phyloP scores from a whole-genome alignment of 768 basidiomycete genomes.

The Calvatia gigantea region DNA sequence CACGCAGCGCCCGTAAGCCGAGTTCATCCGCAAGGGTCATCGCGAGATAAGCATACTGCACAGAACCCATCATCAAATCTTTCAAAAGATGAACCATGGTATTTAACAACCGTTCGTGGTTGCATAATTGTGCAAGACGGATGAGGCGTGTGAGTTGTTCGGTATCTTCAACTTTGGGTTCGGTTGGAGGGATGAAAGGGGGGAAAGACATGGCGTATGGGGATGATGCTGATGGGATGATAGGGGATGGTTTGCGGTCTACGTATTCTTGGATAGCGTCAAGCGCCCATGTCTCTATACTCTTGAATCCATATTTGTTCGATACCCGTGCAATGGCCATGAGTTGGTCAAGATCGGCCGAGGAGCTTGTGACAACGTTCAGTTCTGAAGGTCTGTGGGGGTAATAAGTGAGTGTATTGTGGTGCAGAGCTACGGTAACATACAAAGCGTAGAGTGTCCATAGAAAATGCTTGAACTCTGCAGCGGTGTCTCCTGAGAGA shows the following conservation, averaged over 20 bases:
- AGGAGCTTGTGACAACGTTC: conserved; percentile 39
- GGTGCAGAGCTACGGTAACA: conserved; percentile 32
- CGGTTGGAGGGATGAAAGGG: conserved; percentile 9
- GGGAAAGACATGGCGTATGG: conserved; percentile 23
- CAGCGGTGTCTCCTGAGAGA: conserved; percentile 56
- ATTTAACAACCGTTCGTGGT: conserved; percentile 53
- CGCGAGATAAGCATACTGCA: conserved; percentile 68
- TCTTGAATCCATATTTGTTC: conserved; percentile 74
- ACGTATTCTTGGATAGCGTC: conserved; percentile 71
- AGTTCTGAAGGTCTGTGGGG: conserved; percentile 60
- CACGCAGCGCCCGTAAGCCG: conserved; percentile 53
- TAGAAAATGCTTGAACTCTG: conserved; percentile 70
- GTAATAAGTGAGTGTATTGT: conserved; percentile 1
- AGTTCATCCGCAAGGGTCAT: conserved; percentile 75
- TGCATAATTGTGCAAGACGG: conserved; percentile 64
- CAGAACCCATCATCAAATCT: conserved; percentile 57
- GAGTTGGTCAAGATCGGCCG: conserved; percentile 44
- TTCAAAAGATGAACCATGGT: conserved; percentile 58
- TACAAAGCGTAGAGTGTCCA: conserved; percentile 79
- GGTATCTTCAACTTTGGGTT: conserved; percentile 28
- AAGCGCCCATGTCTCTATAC: conserved; percentile 70
- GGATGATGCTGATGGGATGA: conserved; percentile 39
- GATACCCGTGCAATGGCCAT: conserved; percentile 59
- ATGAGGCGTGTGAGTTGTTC: conserved; percentile 57
- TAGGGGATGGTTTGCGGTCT: conserved; percentile 49